Percentiles rank a stretch among this genome's conserved stretches.
Conservation (phyloP, 129 eudicot genomes). For the Pulicaria dysenterica region DNA sequence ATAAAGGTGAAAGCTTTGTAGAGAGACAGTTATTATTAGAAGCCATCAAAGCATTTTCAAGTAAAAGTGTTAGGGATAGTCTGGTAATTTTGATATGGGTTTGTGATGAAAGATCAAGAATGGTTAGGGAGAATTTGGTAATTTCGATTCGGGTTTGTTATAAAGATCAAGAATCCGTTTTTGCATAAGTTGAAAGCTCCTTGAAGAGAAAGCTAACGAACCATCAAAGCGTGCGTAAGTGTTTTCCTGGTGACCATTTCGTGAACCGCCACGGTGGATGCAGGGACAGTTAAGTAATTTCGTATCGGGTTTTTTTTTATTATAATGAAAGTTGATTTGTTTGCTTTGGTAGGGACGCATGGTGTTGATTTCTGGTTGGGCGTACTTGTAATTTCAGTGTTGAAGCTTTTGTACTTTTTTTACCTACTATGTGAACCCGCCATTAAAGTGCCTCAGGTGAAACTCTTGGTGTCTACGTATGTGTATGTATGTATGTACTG, state of each 20-base stretch:
- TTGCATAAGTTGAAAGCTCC: conserved; percentile 21
- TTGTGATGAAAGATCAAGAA: conserved; percentile 9
- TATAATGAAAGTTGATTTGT: too few species aligned
- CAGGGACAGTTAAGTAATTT: conserved; percentile 13
- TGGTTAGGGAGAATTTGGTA: not conserved
- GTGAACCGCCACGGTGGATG: conserved; percentile 19
- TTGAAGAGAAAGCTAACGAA: conserved; percentile 21
- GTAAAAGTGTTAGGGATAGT: conserved; percentile 5
- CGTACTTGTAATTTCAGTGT: conserved; percentile 9
- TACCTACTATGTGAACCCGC: not conserved
- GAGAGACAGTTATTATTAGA: not conserved
- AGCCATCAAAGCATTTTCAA: conserved; percentile 18
- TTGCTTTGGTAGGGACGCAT: conserved; percentile 24
- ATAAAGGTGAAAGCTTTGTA: conserved; percentile 16
- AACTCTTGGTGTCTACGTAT: too few species aligned
- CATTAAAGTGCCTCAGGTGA: not conserved
- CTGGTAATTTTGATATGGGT: conserved; percentile 26
- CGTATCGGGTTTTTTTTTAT: not conserved
- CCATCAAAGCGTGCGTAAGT: conserved; percentile 38
- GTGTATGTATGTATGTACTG: not conserved
- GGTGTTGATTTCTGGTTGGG: conserved; percentile 34
- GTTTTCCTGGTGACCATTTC: conserved; percentile 22
- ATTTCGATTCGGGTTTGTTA: too few species aligned
- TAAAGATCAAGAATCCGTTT: conserved; percentile 6
- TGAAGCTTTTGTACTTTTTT: conserved; percentile 19